These are phyloP conservation scores for Scheffersomyces coipomensis DNA, from an alignment of 805 yeast genomes.

Conservation along the genomic window DNA sequence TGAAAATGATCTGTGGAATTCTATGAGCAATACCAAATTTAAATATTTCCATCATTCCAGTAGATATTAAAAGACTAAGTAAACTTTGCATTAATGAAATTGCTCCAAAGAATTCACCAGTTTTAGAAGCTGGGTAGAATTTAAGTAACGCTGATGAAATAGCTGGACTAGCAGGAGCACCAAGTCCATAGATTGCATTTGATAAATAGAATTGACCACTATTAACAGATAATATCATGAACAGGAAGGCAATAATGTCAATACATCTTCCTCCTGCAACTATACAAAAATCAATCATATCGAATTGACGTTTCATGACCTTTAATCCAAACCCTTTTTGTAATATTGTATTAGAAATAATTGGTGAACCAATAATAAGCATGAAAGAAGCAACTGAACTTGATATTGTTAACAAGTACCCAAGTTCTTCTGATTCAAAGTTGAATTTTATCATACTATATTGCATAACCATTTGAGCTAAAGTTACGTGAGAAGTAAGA, in stretches of 20 bases:
- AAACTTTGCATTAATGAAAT: conserved; percentile 54
- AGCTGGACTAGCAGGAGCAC: conserved; percentile 53
- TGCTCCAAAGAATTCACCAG: conserved; percentile 15
- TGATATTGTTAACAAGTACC: conserved; percentile 47
- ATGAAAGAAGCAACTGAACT: conserved; percentile 41
- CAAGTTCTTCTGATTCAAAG: conserved; percentile 53
- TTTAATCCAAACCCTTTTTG: conserved; percentile 22
- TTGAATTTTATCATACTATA: conserved; percentile 50
- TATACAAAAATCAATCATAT: conserved; percentile 44
- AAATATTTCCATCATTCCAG: conserved; percentile 46
- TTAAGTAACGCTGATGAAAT: conserved; percentile 57
- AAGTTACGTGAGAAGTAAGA: conserved; percentile 27
- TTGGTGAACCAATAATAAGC: conserved; percentile 50
- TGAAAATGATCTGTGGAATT: conserved; percentile 21
- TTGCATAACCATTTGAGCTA: conserved; percentile 42
- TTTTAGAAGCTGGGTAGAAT: conserved; percentile 42
- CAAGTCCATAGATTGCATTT: conserved; percentile 37
- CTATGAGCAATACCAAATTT: conserved; percentile 15
- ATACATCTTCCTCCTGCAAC: conserved; percentile 28
- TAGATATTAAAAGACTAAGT: conserved; percentile 46
- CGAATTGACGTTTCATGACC: conserved; percentile 39
- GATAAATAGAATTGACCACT: conserved; percentile 47
- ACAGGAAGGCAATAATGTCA: conserved; percentile 36
- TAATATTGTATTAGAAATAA: conserved; percentile 31
- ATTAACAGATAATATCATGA: conserved; percentile 23